Base-by-base conservation (phyloP, 257 asterid genomes). In the Salvia rosmarinus region DNA sequence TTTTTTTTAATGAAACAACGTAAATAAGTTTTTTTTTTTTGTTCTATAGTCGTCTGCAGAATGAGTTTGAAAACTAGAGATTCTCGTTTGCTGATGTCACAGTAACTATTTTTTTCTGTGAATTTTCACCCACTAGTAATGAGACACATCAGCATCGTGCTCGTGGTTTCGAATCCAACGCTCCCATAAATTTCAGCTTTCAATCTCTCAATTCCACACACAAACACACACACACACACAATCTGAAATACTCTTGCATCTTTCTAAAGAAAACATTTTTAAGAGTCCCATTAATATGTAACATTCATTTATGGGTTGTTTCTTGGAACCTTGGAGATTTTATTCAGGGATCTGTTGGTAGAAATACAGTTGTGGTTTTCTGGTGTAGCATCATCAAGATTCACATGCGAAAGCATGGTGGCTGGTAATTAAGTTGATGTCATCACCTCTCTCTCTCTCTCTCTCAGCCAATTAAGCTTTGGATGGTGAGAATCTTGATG, bases 331-430 rank as follows among this genome's bases (percentile, higher is more conserved):
- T 28, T 28, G 32, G 32, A 28, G 32, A 28, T 28, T 28, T 28
- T 28, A 3, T n/a, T n/a, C n/a, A n/a, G n/a, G n/a, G n/a, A n/a
- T n/a, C n/a, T n/a, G n/a, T n/a, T 28, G 32, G 42, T 42, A 43
- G 49, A 68, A 10, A 59, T 42, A 71, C 46, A 82, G 83, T 72
- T 68, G 78, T 79, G 72, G 47, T 47, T 78, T 76, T 76, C 86
- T 76, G 83, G 72, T 78, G 81, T 67, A 44, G 86, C 86, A 82
- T 75, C 86, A 71, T 82, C 83, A 78, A 82, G 86, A 82, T 82
- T 82, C 86, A 75, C 85, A 81, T 66, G 78, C 79, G 70, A 70
- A 74, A 51, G 46, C 66, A 30, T 17, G 75, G n/a, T n/a, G 47
- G 58, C 6, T 32, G 58, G 37, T 8, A n/a, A 10, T 10, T 57